These are phyloP conservation scores for Entomortierella lignicola DNA, from an alignment of 192 early-diverging fungal genomes.

Conservation along the genomic window DNA sequence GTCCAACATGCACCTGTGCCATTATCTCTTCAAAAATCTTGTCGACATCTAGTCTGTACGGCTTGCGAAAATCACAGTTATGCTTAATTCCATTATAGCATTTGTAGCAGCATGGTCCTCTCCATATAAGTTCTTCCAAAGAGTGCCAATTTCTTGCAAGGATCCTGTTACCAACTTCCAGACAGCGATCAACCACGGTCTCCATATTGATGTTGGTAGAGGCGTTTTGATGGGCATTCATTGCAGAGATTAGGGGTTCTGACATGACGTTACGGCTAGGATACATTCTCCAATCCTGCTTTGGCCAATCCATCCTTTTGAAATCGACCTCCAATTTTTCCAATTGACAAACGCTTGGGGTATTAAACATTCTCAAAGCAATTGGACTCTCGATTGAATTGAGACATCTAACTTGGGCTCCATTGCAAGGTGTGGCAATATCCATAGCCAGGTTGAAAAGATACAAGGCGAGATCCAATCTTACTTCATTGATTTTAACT, in stretches of 20 bases:
- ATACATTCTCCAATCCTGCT: neutral
- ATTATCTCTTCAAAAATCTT: neutral
- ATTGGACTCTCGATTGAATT: neutral
- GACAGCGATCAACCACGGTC: neutral
- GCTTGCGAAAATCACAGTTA: neutral
- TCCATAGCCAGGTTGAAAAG: neutral
- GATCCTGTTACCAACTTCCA: neutral
- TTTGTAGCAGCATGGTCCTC: neutral
- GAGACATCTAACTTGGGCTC: neutral
- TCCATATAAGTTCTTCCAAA: neutral
- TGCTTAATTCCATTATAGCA: neutral
- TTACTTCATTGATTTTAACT: neutral
- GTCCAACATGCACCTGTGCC: neutral
- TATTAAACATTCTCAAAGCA: neutral
- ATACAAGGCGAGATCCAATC: neutral
- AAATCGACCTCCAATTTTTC: neutral
- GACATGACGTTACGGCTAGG: neutral
- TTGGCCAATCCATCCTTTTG: neutral
- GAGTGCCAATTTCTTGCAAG: neutral
- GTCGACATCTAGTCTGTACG: neutral
- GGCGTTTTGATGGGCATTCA: neutral
- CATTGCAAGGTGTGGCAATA: neutral
- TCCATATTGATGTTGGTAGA: neutral
- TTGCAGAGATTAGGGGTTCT: neutral
- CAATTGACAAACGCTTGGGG: neutral